Evolutionary conservation across 768 basidiomycete species (phyloP).

Genomic region (Tephrocybe rancida): DNA sequence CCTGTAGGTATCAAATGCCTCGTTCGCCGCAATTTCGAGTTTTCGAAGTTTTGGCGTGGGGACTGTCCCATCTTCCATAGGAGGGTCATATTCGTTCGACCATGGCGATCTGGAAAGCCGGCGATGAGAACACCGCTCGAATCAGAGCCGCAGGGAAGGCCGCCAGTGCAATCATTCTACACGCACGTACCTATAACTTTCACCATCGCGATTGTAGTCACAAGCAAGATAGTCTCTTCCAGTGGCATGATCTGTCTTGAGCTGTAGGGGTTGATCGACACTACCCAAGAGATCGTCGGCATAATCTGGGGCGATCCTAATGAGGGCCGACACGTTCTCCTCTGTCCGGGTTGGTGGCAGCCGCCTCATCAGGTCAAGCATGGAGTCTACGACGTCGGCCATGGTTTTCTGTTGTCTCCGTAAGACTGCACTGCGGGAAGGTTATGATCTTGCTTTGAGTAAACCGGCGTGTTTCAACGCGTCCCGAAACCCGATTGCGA

Average conservation of each 20-base stretch:
- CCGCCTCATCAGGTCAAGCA: slow-evolving; percentile 94
- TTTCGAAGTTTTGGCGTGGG: slow-evolving; percentile 86
- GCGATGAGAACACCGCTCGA: slow-evolving; percentile 1
- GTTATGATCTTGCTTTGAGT: too few relatives aligned
- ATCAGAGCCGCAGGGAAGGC: neutral
- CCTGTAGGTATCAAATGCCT: slow-evolving; percentile 96
- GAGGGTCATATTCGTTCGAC: slow-evolving; percentile 96
- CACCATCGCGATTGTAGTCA: slow-evolving; percentile 92
- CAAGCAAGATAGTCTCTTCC: slow-evolving; percentile 92
- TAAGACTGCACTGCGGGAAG: neutral
- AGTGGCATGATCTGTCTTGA: slow-evolving; percentile 76
- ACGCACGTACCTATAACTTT: slow-evolving; percentile 74
- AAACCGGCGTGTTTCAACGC: neutral
- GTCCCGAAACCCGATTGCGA: slow-evolving; percentile 1
- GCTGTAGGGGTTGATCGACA: slow-evolving; percentile 91
- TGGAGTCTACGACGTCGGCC: slow-evolving; percentile 84
- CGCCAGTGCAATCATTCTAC: neutral
- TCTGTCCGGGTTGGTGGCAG: slow-evolving; percentile 91
- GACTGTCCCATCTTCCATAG: slow-evolving; percentile 84
- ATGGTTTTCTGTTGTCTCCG: slow-evolving; percentile 35
- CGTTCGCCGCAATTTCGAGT: slow-evolving; percentile 91
- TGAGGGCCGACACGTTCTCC: slow-evolving; percentile 82
- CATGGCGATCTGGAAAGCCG: slow-evolving; percentile 82
- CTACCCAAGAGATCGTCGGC: slow-evolving; percentile 94
- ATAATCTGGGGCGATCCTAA: slow-evolving; percentile 86